A percentile compares a stretch with the other conserved stretches of the same genome.
Conservation (phyloP, 2,329 filamentous ascomycete species). For the Zalaria sp. region DNA sequence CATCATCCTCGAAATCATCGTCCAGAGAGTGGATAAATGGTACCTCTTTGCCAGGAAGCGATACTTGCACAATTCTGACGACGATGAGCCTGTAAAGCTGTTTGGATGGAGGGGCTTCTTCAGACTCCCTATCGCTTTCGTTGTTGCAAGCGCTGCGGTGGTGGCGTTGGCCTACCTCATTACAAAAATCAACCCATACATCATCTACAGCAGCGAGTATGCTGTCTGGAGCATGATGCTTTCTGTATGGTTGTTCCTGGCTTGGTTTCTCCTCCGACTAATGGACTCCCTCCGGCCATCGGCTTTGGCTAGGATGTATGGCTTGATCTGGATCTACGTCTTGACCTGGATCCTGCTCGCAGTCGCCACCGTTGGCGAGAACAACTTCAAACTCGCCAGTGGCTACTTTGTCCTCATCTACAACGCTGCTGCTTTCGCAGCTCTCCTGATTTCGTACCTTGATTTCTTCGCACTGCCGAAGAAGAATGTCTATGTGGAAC, state of each 20-base stretch:
- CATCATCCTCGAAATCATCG: slow-evolving; percentile 51
- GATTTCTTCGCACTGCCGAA: slow-evolving; percentile 62
- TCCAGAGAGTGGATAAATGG: slow-evolving; percentile 64
- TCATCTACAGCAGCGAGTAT: slow-evolving; percentile 82
- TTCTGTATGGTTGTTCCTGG: slow-evolving; percentile 62
- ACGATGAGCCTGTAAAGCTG: slow-evolving; percentile 45
- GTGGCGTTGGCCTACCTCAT: slow-evolving; percentile 62
- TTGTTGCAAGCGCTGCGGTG: slow-evolving; percentile 52
- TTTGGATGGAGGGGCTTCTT: slow-evolving; percentile 72
- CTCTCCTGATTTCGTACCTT: slow-evolving; percentile 59
- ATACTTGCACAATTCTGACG: slow-evolving; percentile 45
- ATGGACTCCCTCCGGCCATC: slow-evolving; percentile 71
- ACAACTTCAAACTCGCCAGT: slow-evolving; percentile 56
- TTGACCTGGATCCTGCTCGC: slow-evolving; percentile 62
- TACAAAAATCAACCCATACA: slow-evolving; percentile 72
- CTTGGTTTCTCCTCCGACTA: slow-evolving; percentile 71
- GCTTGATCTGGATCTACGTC: slow-evolving; percentile 70
- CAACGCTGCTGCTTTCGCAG: slow-evolving; percentile 59
- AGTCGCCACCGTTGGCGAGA: slow-evolving; percentile 58
- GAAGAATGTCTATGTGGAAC: slow-evolving; percentile 56
- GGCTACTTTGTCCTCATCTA: slow-evolving; percentile 75
- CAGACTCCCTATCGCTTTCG: slow-evolving; percentile 65
- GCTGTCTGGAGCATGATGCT: slow-evolving; percentile 81
- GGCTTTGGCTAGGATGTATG: slow-evolving; percentile 70
- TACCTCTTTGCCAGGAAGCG: slow-evolving; percentile 67